A percentile compares a stretch with the other conserved stretches of the same genome.
Conservation (phyloP, 2,329 filamentous ascomycete genomes). For the Aspergillus amoenus region DNA sequence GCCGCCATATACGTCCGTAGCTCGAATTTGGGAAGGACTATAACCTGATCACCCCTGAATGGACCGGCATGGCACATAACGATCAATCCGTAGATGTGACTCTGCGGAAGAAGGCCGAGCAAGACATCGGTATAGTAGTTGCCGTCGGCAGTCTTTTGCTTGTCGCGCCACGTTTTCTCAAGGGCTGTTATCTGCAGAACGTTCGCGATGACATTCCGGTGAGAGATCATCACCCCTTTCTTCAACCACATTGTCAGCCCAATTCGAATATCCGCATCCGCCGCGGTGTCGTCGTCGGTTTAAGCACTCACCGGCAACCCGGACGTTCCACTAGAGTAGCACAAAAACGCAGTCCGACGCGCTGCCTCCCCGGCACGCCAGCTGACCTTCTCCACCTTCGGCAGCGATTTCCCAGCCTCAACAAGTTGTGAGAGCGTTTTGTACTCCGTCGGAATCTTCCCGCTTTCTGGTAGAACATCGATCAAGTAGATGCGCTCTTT, state of each 20-base stretch:
- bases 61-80: slow-evolving; percentile 65
- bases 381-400: slow-evolving; percentile 39
- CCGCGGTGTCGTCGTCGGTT: not conserved
- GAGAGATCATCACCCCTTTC: slow-evolving; percentile 84
- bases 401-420: slow-evolving; percentile 53
- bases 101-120: slow-evolving; percentile 74
- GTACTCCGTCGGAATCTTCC: slow-evolving; percentile 47
- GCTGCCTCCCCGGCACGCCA: slow-evolving; percentile 46
- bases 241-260: slow-evolving; percentile 33
- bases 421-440: slow-evolving; percentile 68
- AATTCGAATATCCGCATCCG: not conserved
- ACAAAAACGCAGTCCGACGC: slow-evolving; percentile 71
- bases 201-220: slow-evolving; percentile 76
- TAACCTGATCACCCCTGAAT: slow-evolving; percentile 70
- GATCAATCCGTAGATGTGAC: slow-evolving; percentile 77
- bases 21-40: slow-evolving; percentile 74
- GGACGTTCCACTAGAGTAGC: slow-evolving; percentile 78
- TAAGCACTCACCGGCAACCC: slow-evolving; percentile 63
- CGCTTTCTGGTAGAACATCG: slow-evolving; percentile 61
- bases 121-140: slow-evolving; percentile 54
- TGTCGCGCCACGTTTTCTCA: slow-evolving; percentile 43
- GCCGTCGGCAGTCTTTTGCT: slow-evolving; percentile 34
- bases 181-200: slow-evolving; percentile 61
- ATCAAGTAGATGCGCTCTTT: slow-evolving; percentile 67
- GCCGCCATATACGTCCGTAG: slow-evolving; percentile 62